Evolutionary conservation across 371 early-diverging fungal genomes (phyloP).

Genomic region (Coemansia sp.): DNA sequence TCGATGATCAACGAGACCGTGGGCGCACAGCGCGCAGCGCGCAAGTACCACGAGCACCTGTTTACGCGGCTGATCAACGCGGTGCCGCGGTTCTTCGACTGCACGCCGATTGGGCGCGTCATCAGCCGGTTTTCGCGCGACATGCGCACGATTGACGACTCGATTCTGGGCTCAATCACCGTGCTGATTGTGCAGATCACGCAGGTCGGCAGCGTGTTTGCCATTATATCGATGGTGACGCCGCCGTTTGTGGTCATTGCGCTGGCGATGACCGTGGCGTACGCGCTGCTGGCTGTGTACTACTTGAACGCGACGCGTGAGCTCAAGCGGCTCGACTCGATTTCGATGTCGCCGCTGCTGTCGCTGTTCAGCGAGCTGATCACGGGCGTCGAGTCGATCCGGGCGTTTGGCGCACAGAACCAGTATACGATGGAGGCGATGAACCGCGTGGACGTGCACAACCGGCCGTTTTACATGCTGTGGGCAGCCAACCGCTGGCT

Average conservation of each 20-base stretch:
- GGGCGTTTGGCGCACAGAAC: conserved; percentile 60
- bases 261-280: conserved; percentile 44
- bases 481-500: conserved; percentile 92
- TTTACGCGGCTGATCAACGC: conserved; percentile 65
- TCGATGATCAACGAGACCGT: conserved; percentile 53
- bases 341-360: conserved; percentile 72
- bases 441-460: conserved; percentile 63
- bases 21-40: conserved; percentile 66
- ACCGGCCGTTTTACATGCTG: conserved; percentile 76
- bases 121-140: conserved; percentile 88
- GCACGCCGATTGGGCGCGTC: conserved; percentile 83
- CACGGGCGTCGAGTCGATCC: conserved; percentile 55
- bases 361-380: conserved; percentile 62
- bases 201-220: conserved; percentile 64
- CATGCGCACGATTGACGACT: conserved; percentile 74
- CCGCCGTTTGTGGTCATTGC: conserved; percentile 62
- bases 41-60: conserved; percentile 53
- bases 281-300: conserved; percentile 56
- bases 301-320: conserved; percentile 76
- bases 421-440: conserved; percentile 57
- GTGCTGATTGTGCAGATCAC: conserved; percentile 66
- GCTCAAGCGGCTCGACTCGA: conserved; percentile 84
- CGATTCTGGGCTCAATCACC: conserved; percentile 66
- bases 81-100: conserved; percentile 84
- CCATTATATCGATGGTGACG: conserved; percentile 62